Evolutionary conservation across 805 yeast genomes (phyloP).

Genomic region (Yamadazyma kitorensis): DNA sequence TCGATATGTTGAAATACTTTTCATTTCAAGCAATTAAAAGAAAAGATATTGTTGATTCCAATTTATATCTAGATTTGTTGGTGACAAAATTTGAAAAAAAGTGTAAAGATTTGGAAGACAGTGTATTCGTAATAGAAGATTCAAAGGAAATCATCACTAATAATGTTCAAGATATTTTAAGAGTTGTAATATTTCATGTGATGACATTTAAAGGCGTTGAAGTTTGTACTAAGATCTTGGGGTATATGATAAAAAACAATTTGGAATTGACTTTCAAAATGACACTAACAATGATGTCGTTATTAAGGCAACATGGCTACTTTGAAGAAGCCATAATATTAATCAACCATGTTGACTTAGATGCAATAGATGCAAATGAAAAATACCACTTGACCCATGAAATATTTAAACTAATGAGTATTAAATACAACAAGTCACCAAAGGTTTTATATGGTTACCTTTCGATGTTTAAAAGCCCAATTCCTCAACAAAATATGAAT

Average conservation of each 20-base stretch:
- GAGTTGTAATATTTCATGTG: slow-evolving; percentile 27
- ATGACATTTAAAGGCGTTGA: slow-evolving; percentile 38
- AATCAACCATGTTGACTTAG: slow-evolving; percentile 29
- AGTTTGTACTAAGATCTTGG: slow-evolving; percentile 28
- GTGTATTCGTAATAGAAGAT: slow-evolving; percentile 13
- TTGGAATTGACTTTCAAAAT: slow-evolving; percentile 23
- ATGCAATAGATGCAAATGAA: slow-evolving; percentile 16
- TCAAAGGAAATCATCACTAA: slow-evolving; percentile 12
- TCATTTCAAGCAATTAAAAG: slow-evolving; percentile 20
- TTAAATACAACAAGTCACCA: slow-evolving; percentile 29
- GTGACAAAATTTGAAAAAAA: slow-evolving; percentile 35
- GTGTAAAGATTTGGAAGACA: slow-evolving; percentile 12
- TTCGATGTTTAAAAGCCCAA: slow-evolving; percentile 19
- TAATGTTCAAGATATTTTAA: slow-evolving; percentile 26
- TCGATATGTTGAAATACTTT: slow-evolving; percentile 23
- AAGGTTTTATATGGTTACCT: slow-evolving; percentile 37
- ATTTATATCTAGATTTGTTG: slow-evolving; percentile 33
- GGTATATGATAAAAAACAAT: slow-evolving; percentile 27
- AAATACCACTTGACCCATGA: slow-evolving; percentile 24
- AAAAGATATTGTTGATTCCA: slow-evolving; percentile 30
- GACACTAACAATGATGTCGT: slow-evolving; percentile 25
- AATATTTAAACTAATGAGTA: slow-evolving; percentile 28
- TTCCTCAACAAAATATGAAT: slow-evolving; percentile 12
- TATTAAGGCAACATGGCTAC: slow-evolving; percentile 25
- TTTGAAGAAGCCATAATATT: slow-evolving; percentile 33